Base-by-base conservation (phyloP, 108 stramenopile species). In the Skeletonema costatum region DNA sequence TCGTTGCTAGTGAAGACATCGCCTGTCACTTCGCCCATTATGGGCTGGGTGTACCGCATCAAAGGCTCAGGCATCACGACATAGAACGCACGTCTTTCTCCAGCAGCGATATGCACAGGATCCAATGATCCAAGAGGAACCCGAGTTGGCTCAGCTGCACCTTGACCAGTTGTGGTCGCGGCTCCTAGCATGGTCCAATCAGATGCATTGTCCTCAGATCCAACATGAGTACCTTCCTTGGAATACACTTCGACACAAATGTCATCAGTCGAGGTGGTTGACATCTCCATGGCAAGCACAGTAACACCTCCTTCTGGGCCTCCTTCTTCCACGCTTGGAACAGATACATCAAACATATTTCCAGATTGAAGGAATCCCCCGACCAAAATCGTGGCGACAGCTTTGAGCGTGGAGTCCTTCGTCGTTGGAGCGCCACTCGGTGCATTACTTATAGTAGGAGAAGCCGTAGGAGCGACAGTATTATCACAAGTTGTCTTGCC, bases 191-290 rank as follows among this genome's bases (percentile, higher is more conserved):
- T 36, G 14, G 48, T 38, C 80, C 80, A 81, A n/a, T 51, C 58
- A 31, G 30, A n/a, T 41, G 78, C 69, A 31, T 60, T 53, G 3
- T 48, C 31, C 56, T 81, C 80, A 17, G 46, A 81, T 56, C 80
- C 80, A 17, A 70, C 80, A 59, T 81, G 59, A 31, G 80, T 81
- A 11, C 80, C 80, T 25, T 50, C 41, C 58, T 81, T 81, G 48
- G 73, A 60, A 36, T 81, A 81, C n/a, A 81, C 73, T 36, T 81
- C 80, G 29, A 81, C 68, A 41, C 80, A 81, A 32, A 81, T 69
- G 13, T 74, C 68, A n/a, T 73, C 69, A 19, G 73, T 70, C 2
- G 70, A 61, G 41, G 65, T 66, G 30, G 80, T 81, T 30, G 73
- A 74, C 14, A 70, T 50, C 74, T 81, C 80, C 9, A 81, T 70